Percentiles rank a stretch among this genome's conserved stretches.
Evolutionary conservation across 139 green algal genomes (phyloP).

Genomic region (Chlamydomonas incerta): DNA sequence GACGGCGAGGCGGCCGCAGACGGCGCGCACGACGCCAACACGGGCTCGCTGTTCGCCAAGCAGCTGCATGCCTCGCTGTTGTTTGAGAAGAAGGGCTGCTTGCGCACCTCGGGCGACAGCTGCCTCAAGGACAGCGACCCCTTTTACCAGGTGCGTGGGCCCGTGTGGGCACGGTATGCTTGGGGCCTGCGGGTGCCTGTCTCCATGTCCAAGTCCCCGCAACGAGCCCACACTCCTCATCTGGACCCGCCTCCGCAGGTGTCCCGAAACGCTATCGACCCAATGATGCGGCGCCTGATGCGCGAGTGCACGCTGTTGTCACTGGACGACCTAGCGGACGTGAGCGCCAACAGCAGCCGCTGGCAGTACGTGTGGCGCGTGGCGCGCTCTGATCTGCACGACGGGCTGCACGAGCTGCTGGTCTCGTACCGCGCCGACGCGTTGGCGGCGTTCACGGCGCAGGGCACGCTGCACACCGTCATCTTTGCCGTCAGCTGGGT

Average conservation of each 20-base stretch:
- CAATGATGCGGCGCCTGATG: slow-evolving; percentile 53
- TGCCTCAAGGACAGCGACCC: not conserved
- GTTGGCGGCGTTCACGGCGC: slow-evolving; percentile 28
- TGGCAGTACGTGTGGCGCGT: slow-evolving; percentile 48
- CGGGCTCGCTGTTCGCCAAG: slow-evolving; percentile 29
- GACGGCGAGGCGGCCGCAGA: not conserved
- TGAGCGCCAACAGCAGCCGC: not conserved
- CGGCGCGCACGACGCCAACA: slow-evolving; percentile 9
- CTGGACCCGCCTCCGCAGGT: not conserved
- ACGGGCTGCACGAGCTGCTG: slow-evolving; percentile 12
- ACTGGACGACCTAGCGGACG: slow-evolving; percentile 26
- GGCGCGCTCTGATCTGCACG: slow-evolving; percentile 37
- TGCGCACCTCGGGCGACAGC: not conserved
- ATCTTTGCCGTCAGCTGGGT: slow-evolving; percentile 32
- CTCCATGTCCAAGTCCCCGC: too few relatives aligned
- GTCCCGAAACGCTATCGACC: slow-evolving; percentile 42
- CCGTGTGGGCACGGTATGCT: too few relatives aligned
- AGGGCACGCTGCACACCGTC: slow-evolving; percentile 42
- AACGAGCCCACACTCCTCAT: too few relatives aligned
- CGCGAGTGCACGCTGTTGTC: slow-evolving; percentile 40
- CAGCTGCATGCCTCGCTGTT: not conserved
- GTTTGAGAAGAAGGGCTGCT: slow-evolving; percentile 15
- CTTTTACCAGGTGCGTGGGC: slow-evolving; percentile 33
- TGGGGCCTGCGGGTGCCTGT: too few relatives aligned
- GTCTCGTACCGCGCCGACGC: not conserved